phyloP scores from a whole-genome alignment of 331 rosid species.

The Cucumis variabilis region DNA sequence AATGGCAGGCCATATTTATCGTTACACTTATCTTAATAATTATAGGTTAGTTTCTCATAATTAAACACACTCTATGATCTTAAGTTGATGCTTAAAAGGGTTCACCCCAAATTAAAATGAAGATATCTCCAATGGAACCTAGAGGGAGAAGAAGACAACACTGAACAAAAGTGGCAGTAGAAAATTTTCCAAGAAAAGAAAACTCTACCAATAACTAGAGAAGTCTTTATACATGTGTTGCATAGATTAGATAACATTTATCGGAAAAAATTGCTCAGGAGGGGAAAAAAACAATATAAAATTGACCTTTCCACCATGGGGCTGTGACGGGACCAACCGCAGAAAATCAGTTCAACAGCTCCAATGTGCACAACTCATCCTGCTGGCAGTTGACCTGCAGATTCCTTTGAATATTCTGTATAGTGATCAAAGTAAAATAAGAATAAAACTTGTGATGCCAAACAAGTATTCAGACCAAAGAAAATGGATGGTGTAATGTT shows the following conservation, averaged over 20 bases:
- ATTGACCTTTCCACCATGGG: background rate
- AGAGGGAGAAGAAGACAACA: no score
- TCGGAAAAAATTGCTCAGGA: background rate
- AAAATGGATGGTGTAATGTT: background rate
- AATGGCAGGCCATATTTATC: no score
- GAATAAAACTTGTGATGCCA: background rate
- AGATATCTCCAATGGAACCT: no score
- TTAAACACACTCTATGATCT: no score
- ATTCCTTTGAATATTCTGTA: background rate
- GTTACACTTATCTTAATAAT: no score
- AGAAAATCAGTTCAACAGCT: constrained; percentile 16
- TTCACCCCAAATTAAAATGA: no score
- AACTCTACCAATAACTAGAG: no score
- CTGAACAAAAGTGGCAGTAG: no score
- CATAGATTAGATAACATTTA: constrained; percentile 10
- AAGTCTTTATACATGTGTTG: background rate
- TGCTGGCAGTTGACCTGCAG: constrained; percentile 16
- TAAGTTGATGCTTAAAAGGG: no score
- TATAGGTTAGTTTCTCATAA: no score
- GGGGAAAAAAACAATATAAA: background rate
- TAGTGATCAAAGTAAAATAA: background rate
- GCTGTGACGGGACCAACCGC: background rate
- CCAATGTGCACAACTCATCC: background rate
- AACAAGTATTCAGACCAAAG: background rate
- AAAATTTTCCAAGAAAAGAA: no score